A percentile compares a stretch with the other conserved stretches of the same genome.
Evolutionary conservation across 2,329 filamentous ascomycete genomes (phyloP).

Genomic region (Calonectria fujianensis): DNA sequence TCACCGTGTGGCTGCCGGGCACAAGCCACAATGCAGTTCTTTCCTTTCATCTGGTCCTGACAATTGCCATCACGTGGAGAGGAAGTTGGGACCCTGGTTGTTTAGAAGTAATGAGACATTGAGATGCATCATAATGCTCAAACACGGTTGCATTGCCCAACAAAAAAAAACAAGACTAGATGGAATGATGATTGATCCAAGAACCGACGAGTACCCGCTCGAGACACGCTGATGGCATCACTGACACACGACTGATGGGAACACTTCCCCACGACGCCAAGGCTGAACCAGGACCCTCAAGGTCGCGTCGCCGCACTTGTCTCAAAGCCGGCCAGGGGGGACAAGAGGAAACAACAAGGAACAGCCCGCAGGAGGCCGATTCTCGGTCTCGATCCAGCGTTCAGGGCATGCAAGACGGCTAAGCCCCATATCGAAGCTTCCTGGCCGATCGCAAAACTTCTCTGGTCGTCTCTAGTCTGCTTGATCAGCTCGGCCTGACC

Average conservation of each 20-base stretch:
- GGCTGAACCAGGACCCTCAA: slow-evolving; percentile 20
- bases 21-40: slow-evolving; percentile 11
- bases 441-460: slow-evolving; percentile 23
- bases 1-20: slow-evolving; percentile 10
- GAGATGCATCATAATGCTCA: slow-evolving; percentile 1
- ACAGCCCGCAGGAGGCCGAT: slow-evolving; percentile 3
- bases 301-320: slow-evolving; percentile 15
- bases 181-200: slow-evolving; percentile 33
- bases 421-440: not conserved
- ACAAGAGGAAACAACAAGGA: slow-evolving; percentile 2
- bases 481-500: slow-evolving; percentile 24
- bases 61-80: slow-evolving; percentile 21
- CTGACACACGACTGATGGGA: slow-evolving; percentile 41
- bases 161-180: not conserved
- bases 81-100: not conserved
- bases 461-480: slow-evolving; percentile 6
- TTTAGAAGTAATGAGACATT: not conserved
- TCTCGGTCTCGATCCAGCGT: slow-evolving; percentile 17
- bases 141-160: slow-evolving; percentile 5
- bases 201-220: slow-evolving; percentile 22
- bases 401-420: slow-evolving; percentile 5
- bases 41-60: slow-evolving; percentile 5
- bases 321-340: slow-evolving; percentile 1
- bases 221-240: slow-evolving; percentile 44
- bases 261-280: slow-evolving; percentile 34